Evolutionary conservation across 129 eudicot genomes (phyloP), one percentile per base, ranked within the genome.

Genomic region (Chrysanthemum makinoi): DNA sequence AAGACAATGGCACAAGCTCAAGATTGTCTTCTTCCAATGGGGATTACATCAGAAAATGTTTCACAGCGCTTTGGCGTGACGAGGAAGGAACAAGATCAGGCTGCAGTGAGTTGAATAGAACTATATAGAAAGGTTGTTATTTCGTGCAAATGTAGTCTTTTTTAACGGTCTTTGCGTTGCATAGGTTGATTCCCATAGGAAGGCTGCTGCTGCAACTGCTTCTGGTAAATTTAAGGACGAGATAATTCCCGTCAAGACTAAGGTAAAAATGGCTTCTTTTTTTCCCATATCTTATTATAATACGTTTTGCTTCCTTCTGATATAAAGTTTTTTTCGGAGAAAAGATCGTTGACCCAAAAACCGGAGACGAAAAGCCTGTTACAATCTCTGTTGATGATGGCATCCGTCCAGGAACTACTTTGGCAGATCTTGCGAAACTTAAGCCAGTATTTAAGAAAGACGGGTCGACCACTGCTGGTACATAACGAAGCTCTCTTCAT

Each of bases 21-120:
- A 74, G 88, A 86, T 79, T 90, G 97, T 81, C 97, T 95, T 75
- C 97, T 95, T 66, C 99, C 99, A 43, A 95, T 95, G 99, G 99
- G 97, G 66, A 68, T 95, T 19, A 95, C 97, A 24, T 95, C 99
- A 72, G 99, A 95, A 84, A 90, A 95, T 69, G 99, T 95, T 68
- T 94, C 99, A 13, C 86, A 83, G 1, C 91, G 89, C 18, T 95
- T 90, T 77, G 87, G 89, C n/a, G 82, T 95, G 59, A 87, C 96
- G 55, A 86, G 99, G 74, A 78, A 82, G 79, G 97, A 95, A 68
- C 99, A 95, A 79, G 99, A 95, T 71, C 96, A 90, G 66, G 99
- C 97, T 83, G 99, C 99, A 55, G 99, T 95, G 68, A 82, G 96
- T 87, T 83, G 44, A 44, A 46, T 70, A 66, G 15, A 16, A 39